A percentile compares a stretch with the other conserved stretches of the same genome.
These are phyloP conservation scores for Psilocybe subaeruginosa DNA, from an alignment of 768 basidiomycete genomes.

Conservation along the genomic window DNA sequence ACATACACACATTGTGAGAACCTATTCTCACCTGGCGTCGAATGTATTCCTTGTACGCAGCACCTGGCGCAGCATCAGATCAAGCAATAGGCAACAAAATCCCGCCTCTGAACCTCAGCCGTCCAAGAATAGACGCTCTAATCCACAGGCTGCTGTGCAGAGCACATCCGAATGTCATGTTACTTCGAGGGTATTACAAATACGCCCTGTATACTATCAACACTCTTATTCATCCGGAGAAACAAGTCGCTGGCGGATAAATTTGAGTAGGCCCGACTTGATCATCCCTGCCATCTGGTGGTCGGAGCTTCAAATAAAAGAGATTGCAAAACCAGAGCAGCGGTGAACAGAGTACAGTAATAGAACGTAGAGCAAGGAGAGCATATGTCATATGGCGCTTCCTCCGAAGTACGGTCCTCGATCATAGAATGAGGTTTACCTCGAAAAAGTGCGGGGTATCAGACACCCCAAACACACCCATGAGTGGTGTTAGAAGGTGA, in stretches of 20 bases:
- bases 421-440: background rate
- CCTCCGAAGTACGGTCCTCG: background rate
- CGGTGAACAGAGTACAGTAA: conserved; percentile 3
- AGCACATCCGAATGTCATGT: background rate
- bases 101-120: background rate
- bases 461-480: background rate
- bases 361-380: background rate
- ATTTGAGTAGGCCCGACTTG: background rate
- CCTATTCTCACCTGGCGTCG: background rate
- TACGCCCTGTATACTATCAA: background rate
- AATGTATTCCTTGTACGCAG: background rate
- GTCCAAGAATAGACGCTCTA: conserved; percentile 2
- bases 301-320: background rate
- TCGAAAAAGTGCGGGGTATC: conserved; percentile 1
- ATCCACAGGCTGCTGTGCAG: background rate
- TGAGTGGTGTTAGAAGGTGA: conserved; percentile 27
- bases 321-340: background rate
- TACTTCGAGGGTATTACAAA: background rate
- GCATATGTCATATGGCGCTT: too few species aligned
- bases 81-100: background rate
- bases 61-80: conserved; percentile 1
- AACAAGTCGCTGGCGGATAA: background rate
- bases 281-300: background rate
- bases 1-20: background rate
- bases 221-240: background rate